Base-by-base conservation (phyloP, 2,329 filamentous ascomycete species). In the Ilyonectria sp. region DNA sequence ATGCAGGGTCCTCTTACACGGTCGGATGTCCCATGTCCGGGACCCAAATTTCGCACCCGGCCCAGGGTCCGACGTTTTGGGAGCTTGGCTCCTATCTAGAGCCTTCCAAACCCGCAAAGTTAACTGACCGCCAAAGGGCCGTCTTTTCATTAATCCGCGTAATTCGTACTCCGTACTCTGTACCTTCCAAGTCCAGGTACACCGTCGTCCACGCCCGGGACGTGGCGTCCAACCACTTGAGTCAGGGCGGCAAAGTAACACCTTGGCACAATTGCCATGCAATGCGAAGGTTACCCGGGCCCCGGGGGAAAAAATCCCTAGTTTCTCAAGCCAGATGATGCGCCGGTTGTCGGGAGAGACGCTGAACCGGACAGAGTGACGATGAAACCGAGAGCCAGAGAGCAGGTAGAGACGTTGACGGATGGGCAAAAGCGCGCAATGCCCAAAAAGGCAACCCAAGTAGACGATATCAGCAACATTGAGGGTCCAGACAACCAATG, bases 1-100 rank as follows among this genome's bases (percentile, higher is more conserved):
- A 73, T 72, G 69, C 70, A 75, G 70, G 73, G 73, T 75, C 73
- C 57, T 74, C 68, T 71, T 63, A 60, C 65, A 69, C 62, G 65
- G 69, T 73, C 60, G 62, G 69, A 67, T 54, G 63, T 63, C 60
- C 62, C 63, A 58, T 58, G 65, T 60, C 69, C 67, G 64, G 37
- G 43, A 26, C 57, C 64, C 59, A 55, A 35, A 59, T 67, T 72
- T 61, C 63, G 47, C 47, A 58, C 57, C 56, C 35, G 56, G 56
- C 62, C 65, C 49, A 71, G 68, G 69, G 62, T 67, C 66, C 68
- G 66, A 70, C 60, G 49, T 61, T 68, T 70, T 66, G 58, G 64
- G 54, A 67, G 71, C 56, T 58, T 60, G 40, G 59, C 63, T 65
- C 23, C 50, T 55, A 53, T 61, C 53, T 57, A 47, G 63, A 66